phyloP scores from a whole-genome alignment of 805 yeast species.

The Kodamaea kaohsiungensis region DNA sequence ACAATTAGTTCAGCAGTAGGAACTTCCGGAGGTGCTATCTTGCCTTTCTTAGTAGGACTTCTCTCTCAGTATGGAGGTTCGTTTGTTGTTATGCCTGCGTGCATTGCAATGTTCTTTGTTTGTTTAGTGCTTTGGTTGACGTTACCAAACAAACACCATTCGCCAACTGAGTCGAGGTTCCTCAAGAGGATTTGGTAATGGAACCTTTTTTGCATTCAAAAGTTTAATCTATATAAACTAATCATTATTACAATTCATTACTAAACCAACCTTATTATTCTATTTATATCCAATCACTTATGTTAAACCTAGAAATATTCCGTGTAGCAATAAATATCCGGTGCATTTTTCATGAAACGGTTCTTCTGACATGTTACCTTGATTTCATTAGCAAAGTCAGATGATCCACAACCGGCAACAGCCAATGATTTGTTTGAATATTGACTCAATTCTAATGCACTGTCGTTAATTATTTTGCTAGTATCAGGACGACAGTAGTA shows the following conservation, averaged over 20 bases:
- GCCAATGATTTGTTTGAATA: conserved; percentile 30
- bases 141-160: conserved; percentile 15
- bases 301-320: conserved; percentile 29
- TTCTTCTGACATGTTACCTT: conserved; percentile 30
- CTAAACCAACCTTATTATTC: no score
- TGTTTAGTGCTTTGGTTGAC: conserved; percentile 18
- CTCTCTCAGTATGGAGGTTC: conserved; percentile 48
- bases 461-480: neutral
- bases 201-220: neutral
- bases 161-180: neutral
- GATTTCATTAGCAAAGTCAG: conserved; percentile 28
- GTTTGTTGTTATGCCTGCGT: conserved; percentile 50
- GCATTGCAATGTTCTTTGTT: conserved; percentile 34
- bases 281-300: no score
- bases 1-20: conserved; percentile 59
- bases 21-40: conserved; percentile 56
- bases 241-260: no score
- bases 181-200: conserved; percentile 2
- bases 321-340: conserved; percentile 44
- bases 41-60: conserved; percentile 55
- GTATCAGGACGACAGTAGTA: conserved; percentile 3
- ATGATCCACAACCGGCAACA: conserved; percentile 44
- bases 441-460: neutral
- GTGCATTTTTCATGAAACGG: conserved; percentile 28
- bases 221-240: neutral